phyloP scores from a whole-genome alignment of 495 filamentous ascomycete genomes.

The Aspergillus sparsus region DNA sequence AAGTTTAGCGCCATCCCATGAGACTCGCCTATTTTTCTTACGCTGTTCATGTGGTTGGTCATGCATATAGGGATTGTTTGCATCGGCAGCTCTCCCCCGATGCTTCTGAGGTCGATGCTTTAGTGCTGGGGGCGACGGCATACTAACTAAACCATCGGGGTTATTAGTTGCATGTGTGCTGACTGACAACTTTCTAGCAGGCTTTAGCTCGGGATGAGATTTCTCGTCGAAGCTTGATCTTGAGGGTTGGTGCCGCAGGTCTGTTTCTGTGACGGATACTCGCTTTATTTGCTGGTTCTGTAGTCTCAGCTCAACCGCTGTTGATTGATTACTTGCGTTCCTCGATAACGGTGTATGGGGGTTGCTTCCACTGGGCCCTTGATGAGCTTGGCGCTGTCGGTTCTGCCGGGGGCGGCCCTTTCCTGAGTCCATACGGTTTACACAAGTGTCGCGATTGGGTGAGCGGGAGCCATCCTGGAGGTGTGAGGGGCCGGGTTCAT shows the following conservation, averaged over 20 bases:
- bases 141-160: slow-evolving; percentile 31
- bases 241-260: slow-evolving; percentile 39
- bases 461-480: slow-evolving; percentile 8
- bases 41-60: slow-evolving; percentile 28
- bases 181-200: slow-evolving; percentile 33
- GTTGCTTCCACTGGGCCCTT: slow-evolving; percentile 10
- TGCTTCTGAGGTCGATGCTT: slow-evolving; percentile 49
- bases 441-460: slow-evolving; percentile 20
- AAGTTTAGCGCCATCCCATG: slow-evolving; percentile 47
- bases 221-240: slow-evolving; percentile 40
- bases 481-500: slow-evolving; percentile 13
- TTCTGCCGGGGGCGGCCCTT: slow-evolving; percentile 18
- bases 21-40: slow-evolving; percentile 44
- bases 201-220: slow-evolving; percentile 31
- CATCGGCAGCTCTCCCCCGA: slow-evolving; percentile 36
- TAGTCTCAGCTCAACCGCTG: slow-evolving; percentile 41
- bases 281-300: slow-evolving; percentile 45
- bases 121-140: slow-evolving; percentile 46
- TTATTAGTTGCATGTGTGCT: slow-evolving; percentile 27
- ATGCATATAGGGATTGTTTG: slow-evolving; percentile 23
- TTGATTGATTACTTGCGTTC: slow-evolving; percentile 23
- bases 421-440: slow-evolving; percentile 11
- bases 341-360: slow-evolving; percentile 42
- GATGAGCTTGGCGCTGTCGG: slow-evolving; percentile 13
- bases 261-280: slow-evolving; percentile 41